Evolutionary conservation across 169 alveolate species (phyloP).

Genomic region (Eimeria brunetti): DNA sequence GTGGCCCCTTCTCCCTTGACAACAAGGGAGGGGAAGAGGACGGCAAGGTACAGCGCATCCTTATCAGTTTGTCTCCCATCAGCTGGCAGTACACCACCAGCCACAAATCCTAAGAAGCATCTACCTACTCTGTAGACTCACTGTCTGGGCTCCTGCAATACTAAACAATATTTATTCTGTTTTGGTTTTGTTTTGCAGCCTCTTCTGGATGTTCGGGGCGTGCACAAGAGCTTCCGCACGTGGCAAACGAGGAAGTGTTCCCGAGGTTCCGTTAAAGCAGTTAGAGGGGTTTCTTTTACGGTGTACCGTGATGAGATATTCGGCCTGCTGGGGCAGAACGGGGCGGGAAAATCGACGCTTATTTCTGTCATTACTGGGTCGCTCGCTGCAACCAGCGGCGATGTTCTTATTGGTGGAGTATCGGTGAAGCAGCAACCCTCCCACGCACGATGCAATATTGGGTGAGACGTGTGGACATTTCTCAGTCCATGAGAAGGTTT

Average conservation of each 20-base stretch:
- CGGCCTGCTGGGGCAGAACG: constrained; percentile 94
- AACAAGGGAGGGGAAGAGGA: constrained; percentile 20
- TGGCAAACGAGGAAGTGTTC: constrained; percentile 52
- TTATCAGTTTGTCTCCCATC: neutral
- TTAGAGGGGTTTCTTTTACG: constrained; percentile 52
- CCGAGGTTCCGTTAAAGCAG: constrained; percentile 45
- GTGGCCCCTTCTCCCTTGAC: neutral
- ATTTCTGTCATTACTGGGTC: constrained; percentile 82
- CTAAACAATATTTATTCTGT: neutral
- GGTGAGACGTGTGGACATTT: neutral
- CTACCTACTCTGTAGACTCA: neutral
- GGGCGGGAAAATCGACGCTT: constrained; percentile 96
- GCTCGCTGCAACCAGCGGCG: constrained; percentile 25
- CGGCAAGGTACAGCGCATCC: neutral
- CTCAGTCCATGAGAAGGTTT: neutral
- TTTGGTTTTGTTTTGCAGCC: constrained; percentile 1
- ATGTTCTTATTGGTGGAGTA: constrained; percentile 27
- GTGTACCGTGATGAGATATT: constrained; percentile 89
- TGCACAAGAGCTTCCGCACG: constrained; percentile 33
- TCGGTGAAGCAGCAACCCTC: constrained; percentile 29
- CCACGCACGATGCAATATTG: constrained; percentile 51
- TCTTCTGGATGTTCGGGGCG: constrained; percentile 43
- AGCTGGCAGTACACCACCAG: neutral
- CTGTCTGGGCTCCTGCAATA: too few relatives aligned
- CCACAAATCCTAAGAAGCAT: neutral